phyloP scores from a whole-genome alignment of 192 early-diverging fungal species.

The Powellomyces hirtus region DNA sequence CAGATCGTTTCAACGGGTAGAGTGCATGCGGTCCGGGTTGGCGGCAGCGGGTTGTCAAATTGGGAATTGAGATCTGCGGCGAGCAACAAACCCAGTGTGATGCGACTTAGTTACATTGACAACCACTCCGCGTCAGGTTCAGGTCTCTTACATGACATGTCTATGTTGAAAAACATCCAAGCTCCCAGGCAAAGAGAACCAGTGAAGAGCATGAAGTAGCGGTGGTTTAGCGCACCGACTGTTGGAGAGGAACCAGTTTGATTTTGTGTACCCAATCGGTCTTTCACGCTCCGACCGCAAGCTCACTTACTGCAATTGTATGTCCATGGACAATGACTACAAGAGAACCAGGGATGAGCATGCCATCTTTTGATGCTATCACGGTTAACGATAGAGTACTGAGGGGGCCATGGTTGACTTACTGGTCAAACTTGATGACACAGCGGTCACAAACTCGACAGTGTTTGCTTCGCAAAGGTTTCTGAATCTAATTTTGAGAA shows the following conservation, averaged over 20 bases:
- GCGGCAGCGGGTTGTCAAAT: conserved; percentile 17
- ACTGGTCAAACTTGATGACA: conserved; percentile 92
- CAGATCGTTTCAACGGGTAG: conserved; percentile 50
- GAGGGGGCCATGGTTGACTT: too few relatives aligned
- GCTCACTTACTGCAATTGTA: conserved; percentile 73
- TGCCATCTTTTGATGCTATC: too few relatives aligned
- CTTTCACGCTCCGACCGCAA: background rate
- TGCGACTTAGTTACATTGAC: too few relatives aligned
- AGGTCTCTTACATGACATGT: conserved; percentile 59
- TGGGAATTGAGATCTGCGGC: conserved; percentile 34
- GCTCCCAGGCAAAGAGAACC: conserved; percentile 61
- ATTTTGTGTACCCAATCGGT: too few relatives aligned
- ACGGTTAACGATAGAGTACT: too few relatives aligned
- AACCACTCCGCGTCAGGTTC: too few relatives aligned
- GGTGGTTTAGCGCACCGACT: conserved; percentile 85
- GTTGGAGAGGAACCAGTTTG: background rate
- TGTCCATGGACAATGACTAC: conserved; percentile 94
- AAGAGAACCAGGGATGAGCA: background rate
- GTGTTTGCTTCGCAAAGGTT: conserved; percentile 91
- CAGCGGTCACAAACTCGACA: conserved; percentile 92
- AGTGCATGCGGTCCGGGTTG: conserved; percentile 20
- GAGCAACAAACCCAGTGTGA: too few relatives aligned
- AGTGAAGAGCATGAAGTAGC: conserved; percentile 81
- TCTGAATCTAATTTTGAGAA: conserved; percentile 52
- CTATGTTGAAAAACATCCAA: conserved; percentile 58